Evolutionary conservation across 116 monocot species (phyloP).

Genomic region (Dioscorea cayenensis): DNA sequence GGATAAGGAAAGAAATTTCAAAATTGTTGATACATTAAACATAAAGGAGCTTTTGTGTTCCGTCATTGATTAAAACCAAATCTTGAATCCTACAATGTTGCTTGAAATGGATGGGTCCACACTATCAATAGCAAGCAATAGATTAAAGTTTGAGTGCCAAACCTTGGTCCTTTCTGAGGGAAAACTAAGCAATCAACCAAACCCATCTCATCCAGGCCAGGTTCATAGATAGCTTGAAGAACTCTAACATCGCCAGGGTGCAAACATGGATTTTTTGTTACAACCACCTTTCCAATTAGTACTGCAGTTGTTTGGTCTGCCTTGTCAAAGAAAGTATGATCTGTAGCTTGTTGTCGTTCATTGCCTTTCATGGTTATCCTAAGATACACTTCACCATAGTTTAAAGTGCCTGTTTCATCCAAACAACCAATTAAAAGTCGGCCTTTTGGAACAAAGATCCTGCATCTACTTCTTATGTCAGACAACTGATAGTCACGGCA

Average conservation of each 20-base stretch:
- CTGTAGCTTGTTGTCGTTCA: constrained; percentile 29
- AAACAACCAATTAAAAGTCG: constrained; percentile 76
- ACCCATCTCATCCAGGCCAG: constrained; percentile 51
- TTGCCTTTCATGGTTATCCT: constrained; percentile 61
- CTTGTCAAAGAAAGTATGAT: constrained; percentile 32
- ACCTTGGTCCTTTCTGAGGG: constrained; percentile 85
- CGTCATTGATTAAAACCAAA: too few relatives aligned
- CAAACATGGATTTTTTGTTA: constrained; percentile 93
- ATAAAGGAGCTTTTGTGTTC: too few relatives aligned
- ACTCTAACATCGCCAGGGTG: constrained; percentile 92
- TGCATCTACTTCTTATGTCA: constrained; percentile 65
- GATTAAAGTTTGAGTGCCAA: constrained; percentile 1
- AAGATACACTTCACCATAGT: constrained; percentile 76
- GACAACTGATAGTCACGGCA: constrained; percentile 53
- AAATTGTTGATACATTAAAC: too few relatives aligned
- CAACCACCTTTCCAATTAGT: constrained; percentile 65
- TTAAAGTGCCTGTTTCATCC: constrained; percentile 63
- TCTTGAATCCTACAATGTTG: too few relatives aligned
- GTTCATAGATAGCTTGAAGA: constrained; percentile 66
- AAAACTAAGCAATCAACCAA: constrained; percentile 80
- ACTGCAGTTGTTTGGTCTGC: constrained; percentile 43
- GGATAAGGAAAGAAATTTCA: not conserved
- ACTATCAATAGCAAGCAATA: too few relatives aligned
- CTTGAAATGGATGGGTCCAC: too few relatives aligned
- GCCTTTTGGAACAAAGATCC: constrained; percentile 86